phyloP scores from a whole-genome alignment of 1,139 yeast genomes.

The Diutina scorzettiae region DNA sequence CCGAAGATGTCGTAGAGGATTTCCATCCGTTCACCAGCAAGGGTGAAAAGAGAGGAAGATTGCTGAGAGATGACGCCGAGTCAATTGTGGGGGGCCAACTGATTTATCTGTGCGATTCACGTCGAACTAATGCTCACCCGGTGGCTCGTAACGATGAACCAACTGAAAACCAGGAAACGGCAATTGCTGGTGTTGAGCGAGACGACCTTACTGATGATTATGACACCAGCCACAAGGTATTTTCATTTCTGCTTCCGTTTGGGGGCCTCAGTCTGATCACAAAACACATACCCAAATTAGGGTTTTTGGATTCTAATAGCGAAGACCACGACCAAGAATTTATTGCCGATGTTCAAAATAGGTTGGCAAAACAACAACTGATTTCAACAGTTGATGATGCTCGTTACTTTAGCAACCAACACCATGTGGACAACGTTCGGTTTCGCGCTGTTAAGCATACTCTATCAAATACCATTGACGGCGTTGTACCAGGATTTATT shows the following conservation, averaged over 20 bases:
- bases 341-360: background rate
- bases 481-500: constrained; percentile 20
- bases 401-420: constrained; percentile 38
- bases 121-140: background rate
- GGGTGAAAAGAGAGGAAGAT: background rate
- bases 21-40: background rate
- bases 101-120: background rate
- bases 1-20: background rate
- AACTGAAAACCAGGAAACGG: background rate
- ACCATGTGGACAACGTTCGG: constrained; percentile 54
- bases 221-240: constrained; percentile 3
- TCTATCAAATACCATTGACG: constrained; percentile 37
- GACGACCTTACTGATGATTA: background rate
- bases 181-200: background rate
- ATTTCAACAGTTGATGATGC: constrained; percentile 58
- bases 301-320: constrained; percentile 17
- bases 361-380: constrained; percentile 28
- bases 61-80: constrained; percentile 4
- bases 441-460: constrained; percentile 58
- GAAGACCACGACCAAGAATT: constrained; percentile 24
- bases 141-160: background rate
- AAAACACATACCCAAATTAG: background rate
- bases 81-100: constrained; percentile 2
- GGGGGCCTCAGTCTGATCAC: background rate
- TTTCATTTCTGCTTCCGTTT: constrained; percentile 4